Evolutionary conservation across 108 stramenopile species (phyloP).

Genomic region (Hondaea fermentalgiana): DNA sequence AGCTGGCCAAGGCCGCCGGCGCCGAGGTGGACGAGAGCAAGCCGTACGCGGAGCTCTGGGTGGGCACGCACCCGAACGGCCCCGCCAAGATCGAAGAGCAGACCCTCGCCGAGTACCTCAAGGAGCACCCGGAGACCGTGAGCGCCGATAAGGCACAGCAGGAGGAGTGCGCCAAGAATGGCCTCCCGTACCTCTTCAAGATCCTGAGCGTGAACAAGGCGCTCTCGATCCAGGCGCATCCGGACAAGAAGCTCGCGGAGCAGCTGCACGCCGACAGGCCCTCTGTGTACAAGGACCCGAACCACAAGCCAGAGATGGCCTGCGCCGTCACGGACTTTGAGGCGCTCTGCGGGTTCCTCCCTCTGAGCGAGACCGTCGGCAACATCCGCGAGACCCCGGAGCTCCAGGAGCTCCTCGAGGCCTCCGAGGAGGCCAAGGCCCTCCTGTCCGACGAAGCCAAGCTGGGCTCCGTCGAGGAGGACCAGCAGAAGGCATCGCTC

Average conservation of each 20-base stretch:
- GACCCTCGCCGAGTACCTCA: neutral
- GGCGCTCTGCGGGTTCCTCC: conserved; percentile 90
- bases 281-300: conserved; percentile 76
- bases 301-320: conserved; percentile 99
- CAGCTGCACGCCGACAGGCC: conserved; percentile 69
- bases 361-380: conserved; percentile 57
- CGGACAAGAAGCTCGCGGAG: conserved; percentile 68
- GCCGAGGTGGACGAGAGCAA: conserved; percentile 21
- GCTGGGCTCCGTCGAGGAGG: neutral
- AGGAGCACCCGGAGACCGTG: neutral
- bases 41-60: conserved; percentile 57
- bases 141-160: neutral
- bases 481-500: neutral
- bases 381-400: conserved; percentile 8
- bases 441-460: neutral
- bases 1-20: conserved; percentile 22
- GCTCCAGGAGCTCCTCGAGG: neutral
- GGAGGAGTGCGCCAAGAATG: conserved; percentile 26
- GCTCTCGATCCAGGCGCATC: conserved; percentile 59
- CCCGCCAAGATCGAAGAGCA: conserved; percentile 31
- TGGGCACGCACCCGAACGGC: conserved; percentile 61
- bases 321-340: conserved; percentile 89
- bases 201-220: conserved; percentile 67
- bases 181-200: conserved; percentile 78
- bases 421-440: neutral